Percentiles rank a stretch among this genome's conserved stretches.
phyloP scores from a whole-genome alignment of 2,329 filamentous ascomycete genomes.

The Colletotrichum eremochloae region DNA sequence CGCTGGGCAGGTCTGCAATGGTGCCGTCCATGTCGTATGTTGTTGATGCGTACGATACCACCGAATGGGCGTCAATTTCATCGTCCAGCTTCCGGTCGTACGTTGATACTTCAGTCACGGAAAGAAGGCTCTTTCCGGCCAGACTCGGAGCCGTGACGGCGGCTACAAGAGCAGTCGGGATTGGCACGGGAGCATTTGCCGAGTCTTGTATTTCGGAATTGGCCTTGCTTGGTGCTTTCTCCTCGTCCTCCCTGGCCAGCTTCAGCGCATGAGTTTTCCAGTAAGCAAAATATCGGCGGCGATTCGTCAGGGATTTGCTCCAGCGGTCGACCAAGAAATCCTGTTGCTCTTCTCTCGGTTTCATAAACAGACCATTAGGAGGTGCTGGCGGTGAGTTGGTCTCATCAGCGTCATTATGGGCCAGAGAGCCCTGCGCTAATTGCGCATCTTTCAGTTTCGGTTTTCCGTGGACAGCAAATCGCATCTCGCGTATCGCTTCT shows the following conservation, averaged over 20 bases:
- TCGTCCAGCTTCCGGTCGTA: too few species aligned
- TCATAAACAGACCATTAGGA: too few species aligned
- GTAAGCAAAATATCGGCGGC: conserved; percentile 18
- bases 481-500: conserved; percentile 8
- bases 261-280: conserved; percentile 26
- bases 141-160: not conserved
- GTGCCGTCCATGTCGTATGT: not conserved
- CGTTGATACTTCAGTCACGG: too few species aligned
- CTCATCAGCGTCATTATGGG: too few species aligned
- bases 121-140: too few species aligned
- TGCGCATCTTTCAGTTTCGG: too few species aligned
- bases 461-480: not conserved
- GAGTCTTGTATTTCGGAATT: not conserved
- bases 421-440: too few species aligned
- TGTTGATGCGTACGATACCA: not conserved
- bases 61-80: too few species aligned
- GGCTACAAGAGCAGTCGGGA: not conserved
- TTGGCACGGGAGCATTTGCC: not conserved
- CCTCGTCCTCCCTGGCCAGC: not conserved
- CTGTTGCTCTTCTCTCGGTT: too few species aligned
- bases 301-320: not conserved
- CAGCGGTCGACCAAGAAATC: not conserved
- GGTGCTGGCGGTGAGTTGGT: too few species aligned
- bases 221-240: not conserved
- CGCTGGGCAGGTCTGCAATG: not conserved